Base-by-base conservation (phyloP, 177 flowering plant genomes). In the Vitis hybrid region DNA sequence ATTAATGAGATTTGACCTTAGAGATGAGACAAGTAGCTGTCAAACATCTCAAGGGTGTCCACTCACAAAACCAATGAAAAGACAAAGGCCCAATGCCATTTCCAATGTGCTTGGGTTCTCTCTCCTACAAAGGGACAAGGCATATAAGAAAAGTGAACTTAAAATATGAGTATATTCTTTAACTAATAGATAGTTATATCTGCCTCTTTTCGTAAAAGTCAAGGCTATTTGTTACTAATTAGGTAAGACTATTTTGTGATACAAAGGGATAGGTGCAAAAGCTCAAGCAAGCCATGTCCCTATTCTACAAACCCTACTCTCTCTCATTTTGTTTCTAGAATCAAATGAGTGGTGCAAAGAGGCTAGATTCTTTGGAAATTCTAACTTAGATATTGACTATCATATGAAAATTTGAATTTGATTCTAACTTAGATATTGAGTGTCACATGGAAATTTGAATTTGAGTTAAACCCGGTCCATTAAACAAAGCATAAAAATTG, bases 181-280 rank as follows among this genome's bases (percentile, higher is more conserved):
- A 72, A 72, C 74, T 58, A 66, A 65, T 65, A 60, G 53, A 67
- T 67, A 45, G 48, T 60, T 65, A 16, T 31, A 59, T 68, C 64
- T 55, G 18, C 58, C 52, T 48, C 2, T 8, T 62, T 20, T 39
- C 51, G 48, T 16, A 63, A 62, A 76, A 68, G 79, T 76, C 75
- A 76, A 62, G 33, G 45, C 69, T 64, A 58, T 68, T 76, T 64
- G 79, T 76, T 76, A 68, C 70, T 10, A 19, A 72, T 72, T 76
- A 72, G 79, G 75, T 76, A 60, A 64, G 79, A 76, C 64, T 70
- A 45, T 59, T 62, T 39, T 39, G 45, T 39, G 45, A 5, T 39
- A 39, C 45, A 39, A 39, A 39, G 45, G 0, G 9, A 62, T 16
- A 31, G 20, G 48, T 48, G 7, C 20, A 58, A 55, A 16, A 16